Evolutionary conservation across 352 stramenopile species (phyloP).

Genomic region (Halophytophthora polymorphica): DNA sequence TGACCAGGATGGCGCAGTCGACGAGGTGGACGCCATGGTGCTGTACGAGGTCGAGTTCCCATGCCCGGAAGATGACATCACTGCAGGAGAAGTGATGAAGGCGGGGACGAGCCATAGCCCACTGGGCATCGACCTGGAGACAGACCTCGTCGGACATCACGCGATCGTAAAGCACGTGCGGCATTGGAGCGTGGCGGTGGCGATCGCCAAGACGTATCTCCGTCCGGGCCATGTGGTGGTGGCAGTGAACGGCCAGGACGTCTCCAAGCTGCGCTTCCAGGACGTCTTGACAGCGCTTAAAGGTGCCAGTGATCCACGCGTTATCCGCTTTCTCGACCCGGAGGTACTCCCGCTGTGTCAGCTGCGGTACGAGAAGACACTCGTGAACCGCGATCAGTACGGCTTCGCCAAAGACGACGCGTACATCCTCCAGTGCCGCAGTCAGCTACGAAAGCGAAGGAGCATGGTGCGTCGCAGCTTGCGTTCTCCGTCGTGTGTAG

Average conservation of each 20-base stretch:
- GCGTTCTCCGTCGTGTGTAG: too few relatives aligned
- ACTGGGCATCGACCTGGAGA: conserved; percentile 55
- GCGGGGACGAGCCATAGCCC: conserved; percentile 6
- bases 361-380: conserved; percentile 23
- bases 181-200: conserved; percentile 25
- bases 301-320: conserved; percentile 16
- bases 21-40: conserved; percentile 34
- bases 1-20: conserved; percentile 18
- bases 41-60: conserved; percentile 60
- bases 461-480: conserved; percentile 17
- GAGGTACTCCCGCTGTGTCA: conserved; percentile 30
- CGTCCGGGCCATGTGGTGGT: conserved; percentile 43
- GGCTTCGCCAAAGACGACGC: conserved; percentile 59
- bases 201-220: conserved; percentile 24
- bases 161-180: conserved; percentile 41
- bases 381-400: conserved; percentile 57
- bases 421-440: conserved; percentile 50
- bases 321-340: conserved; percentile 50
- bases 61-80: background rate
- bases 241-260: conserved; percentile 40
- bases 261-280: conserved; percentile 31
- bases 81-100: background rate
- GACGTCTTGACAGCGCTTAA: conserved; percentile 31
- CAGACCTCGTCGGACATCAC: conserved; percentile 53
- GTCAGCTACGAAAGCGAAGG: conserved; percentile 36